Evolutionary conservation across 2,329 filamentous ascomycete genomes (phyloP), one percentile per base, ranked within the genome.

Genomic region (Grosmannia serpens): DNA sequence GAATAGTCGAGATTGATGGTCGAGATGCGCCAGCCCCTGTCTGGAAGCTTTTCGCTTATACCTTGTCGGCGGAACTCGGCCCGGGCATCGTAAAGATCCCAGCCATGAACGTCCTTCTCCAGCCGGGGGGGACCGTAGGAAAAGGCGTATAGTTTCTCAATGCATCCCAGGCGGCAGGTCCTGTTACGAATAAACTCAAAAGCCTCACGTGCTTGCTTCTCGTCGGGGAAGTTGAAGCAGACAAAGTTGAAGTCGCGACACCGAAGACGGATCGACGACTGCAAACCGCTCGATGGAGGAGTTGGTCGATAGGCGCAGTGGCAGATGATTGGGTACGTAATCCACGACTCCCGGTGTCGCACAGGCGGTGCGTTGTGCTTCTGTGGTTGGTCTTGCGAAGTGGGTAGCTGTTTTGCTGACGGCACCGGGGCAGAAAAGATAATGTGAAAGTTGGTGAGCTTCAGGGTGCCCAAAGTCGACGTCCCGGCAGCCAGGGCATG

Each of bases 231-330:
- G 72, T 91, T 91, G 73, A 99, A 91, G 62, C 89, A 91, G 61
- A 96, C 85, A 71, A 91, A 96, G 54, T 84, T 92, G 70, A 99
- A 97, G 75, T 99, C 94, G 59, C 92, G 88, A 69, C 91, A 91
- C 57, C 91, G 86, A 6, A 99, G 76, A 56, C 92, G 87, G 68
- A 99, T 90, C 3, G 89, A 88, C 7, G 91, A 90, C 35, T 84
- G 81, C 61, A 90, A 81, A 55, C 84, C 81, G 59, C 87, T 87
- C 15, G 79, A 77, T 8, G 83, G 78, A 22, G 88, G 86, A 53
- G 86, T 84, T 31, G 90, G 87, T 60, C 89, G 84, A 64, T 92
- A 84, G 27, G 81, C 83, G 73, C 91, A 96, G 67, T 86, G 83
- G 47, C 83, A 83, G 67, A 99, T 89, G 73, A 97, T 91, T 27